Percentiles rank a stretch among this genome's conserved stretches.
phyloP scores from a whole-genome alignment of 2,329 filamentous ascomycete genomes.

The Xylaria sp. region DNA sequence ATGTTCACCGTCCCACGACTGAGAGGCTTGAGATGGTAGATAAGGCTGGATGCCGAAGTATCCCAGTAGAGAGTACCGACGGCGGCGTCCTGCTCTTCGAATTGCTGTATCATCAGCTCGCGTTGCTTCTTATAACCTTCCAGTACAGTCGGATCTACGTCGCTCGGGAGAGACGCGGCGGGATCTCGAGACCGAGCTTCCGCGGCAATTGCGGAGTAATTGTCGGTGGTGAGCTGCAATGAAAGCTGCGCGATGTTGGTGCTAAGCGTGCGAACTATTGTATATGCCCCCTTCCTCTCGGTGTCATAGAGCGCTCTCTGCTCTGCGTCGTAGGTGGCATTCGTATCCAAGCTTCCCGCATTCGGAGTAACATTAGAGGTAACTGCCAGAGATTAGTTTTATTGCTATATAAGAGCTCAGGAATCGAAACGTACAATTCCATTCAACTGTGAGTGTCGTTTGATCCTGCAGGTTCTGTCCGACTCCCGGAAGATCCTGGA shows the following conservation, averaged over 20 bases:
- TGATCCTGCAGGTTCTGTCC: conserved; percentile 60
- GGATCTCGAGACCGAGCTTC: conserved; percentile 50
- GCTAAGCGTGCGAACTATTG: conserved; percentile 32
- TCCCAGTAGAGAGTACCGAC: conserved; percentile 49
- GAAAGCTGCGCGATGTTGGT: conserved; percentile 43
- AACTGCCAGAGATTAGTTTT: conserved; percentile 30
- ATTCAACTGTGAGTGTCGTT: conserved; percentile 33
- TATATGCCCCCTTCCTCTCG: conserved; percentile 28
- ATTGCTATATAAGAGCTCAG: background rate
- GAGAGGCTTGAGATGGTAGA: conserved; percentile 54
- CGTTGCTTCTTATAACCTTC: conserved; percentile 53
- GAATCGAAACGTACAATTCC: conserved; percentile 33
- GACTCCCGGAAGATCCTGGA: conserved; percentile 60
- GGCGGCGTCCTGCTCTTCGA: conserved; percentile 38
- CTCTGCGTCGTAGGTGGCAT: conserved; percentile 51
- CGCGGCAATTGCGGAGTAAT: conserved; percentile 46
- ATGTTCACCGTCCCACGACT: conserved; percentile 55
- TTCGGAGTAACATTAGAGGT: conserved; percentile 46
- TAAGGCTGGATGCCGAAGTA: conserved; percentile 45
- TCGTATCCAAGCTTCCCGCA: conserved; percentile 46
- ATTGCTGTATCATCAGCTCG: conserved; percentile 49
- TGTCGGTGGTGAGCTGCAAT: conserved; percentile 50
- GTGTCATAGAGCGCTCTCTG: conserved; percentile 49
- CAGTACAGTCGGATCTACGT: conserved; percentile 51
- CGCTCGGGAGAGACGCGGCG: conserved; percentile 49